Evolutionary conservation across 2,329 filamentous ascomycete species (phyloP), one percentile per base, ranked within the genome.

Genomic region (Aspergillus persii): DNA sequence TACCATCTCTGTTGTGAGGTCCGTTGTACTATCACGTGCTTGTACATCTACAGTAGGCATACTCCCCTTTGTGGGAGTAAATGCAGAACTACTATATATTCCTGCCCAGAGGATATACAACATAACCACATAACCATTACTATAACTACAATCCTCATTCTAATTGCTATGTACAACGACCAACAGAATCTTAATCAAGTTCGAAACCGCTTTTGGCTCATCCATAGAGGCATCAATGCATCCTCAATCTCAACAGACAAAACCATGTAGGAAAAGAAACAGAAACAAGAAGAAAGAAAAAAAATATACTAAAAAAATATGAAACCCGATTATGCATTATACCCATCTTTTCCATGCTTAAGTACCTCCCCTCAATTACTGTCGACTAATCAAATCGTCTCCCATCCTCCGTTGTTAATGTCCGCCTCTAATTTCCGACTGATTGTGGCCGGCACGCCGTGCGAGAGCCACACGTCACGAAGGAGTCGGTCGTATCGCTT

Each of bases 401-500:
- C 95, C 95, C 95, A 99, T 0, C 95, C 95, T 0, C 95, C 95
- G 68, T 92, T 97, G 72, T 99, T 99, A 49, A 97, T 92, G 74
- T 99, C 95, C 12, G 91, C 89, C 80, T 99, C 95, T 65, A 99
- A 77, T 76, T 92, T 94, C 65, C 95, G 84, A 64, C 90, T 91
- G 72, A 99, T 96, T 50, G 92, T 87, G 66, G 90, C 96, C 39
- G 93, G 93, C 30, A 99, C 86, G 4, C 90, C 89, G 68, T 97
- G 92, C 53, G 87, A 86, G 60, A 98, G 81, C 89, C 96, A 97
- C 48, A 93, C 87, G 66, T 89, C 91, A 53, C 95, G 84, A 58
- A 97, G 83, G 75, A 97, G 83, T 39, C 89, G 87, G 76, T 99
- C 95, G 75, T 98, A 99, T 65, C 95, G 83, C 76, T 90, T 94